A percentile compares a stretch with the other conserved stretches of the same genome.
Conservation (phyloP, 2,329 filamentous ascomycete species). For the Cordyceps sp. region DNA sequence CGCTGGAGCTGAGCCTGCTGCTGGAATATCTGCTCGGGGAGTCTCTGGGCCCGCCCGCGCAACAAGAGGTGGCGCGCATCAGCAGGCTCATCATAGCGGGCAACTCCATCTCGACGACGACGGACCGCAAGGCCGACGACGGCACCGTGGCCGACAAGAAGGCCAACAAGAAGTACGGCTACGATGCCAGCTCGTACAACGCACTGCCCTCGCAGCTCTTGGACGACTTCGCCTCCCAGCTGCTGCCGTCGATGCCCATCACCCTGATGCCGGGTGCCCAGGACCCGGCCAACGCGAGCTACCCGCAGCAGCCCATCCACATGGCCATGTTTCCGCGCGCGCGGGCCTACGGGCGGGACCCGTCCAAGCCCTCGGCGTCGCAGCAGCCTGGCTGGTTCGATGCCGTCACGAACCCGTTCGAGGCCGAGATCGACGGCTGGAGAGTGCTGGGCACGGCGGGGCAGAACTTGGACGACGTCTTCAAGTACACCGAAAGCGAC, state of each 20-base stretch:
- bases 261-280: slow-evolving; percentile 72
- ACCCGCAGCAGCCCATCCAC: slow-evolving; percentile 89
- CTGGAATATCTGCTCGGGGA: slow-evolving; percentile 83
- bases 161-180: slow-evolving; percentile 70
- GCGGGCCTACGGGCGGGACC: slow-evolving; percentile 45
- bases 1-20: slow-evolving; percentile 59
- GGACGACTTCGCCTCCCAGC: slow-evolving; percentile 63
- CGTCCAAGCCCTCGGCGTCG: slow-evolving; percentile 10
- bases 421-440: slow-evolving; percentile 82
- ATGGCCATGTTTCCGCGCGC: slow-evolving; percentile 74
- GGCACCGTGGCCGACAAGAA: slow-evolving; percentile 26
- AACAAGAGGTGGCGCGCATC: slow-evolving; percentile 48
- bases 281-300: slow-evolving; percentile 77
- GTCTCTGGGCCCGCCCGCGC: slow-evolving; percentile 41
- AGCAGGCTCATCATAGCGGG: slow-evolving; percentile 81
- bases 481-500: slow-evolving; percentile 72
- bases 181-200: slow-evolving; percentile 81
- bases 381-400: slow-evolving; percentile 60
- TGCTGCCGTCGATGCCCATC: slow-evolving; percentile 75
- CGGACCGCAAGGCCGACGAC: slow-evolving; percentile 18
- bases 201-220: slow-evolving; percentile 67
- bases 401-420: slow-evolving; percentile 82
- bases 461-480: slow-evolving; percentile 86
- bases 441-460: slow-evolving; percentile 73
- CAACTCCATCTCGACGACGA: slow-evolving; percentile 71